Base-by-base conservation (phyloP, 2,329 filamentous ascomycete genomes). In the Aureobasidium sp. region DNA sequence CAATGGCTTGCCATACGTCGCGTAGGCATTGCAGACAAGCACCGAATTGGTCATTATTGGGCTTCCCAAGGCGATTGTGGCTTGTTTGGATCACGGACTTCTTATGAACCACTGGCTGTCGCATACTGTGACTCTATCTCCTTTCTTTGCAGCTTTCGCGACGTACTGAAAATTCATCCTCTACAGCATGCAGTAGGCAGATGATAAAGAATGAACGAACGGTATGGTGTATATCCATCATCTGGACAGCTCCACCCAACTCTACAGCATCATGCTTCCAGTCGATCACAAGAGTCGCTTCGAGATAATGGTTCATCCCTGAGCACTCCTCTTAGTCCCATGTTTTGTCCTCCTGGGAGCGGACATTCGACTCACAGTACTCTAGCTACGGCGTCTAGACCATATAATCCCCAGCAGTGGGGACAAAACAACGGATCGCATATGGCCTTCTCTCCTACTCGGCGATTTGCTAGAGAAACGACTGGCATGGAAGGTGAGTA, bases 391-490 rank as follows among this genome's bases (percentile, higher is more conserved):
- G 62, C 66, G 59, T 65, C 66, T 27, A 65, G 65, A 55, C 62
- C 77, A 1, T 81, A 81, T 71, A 79, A 80, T 67, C 78, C 78
- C 39, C 75, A 76, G 67, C 77, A 80, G 74, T 81, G 78, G 78
- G 73, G 70, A 66, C 72, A 75, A 63, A 69, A 68, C 60, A 73
- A 69, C 16, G 77, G 75, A 29, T 69, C 69, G 42, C 69, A 72
- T 58, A 74, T 71, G 67, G 66, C 71, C 7, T 72, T 70, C 63
- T 61, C 67, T 64, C 36, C 67, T 59, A 53, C 70, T 67, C 54
- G 68, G 67, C 42, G 64, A 57, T 71, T 72, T 42, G 71, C 73
- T 21, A 66, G 70, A 61, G 76, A 78, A 36, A 65, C 75, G 9
- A 78, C 76, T 21, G 78, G 76, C 58, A 79, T 78, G 77, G 78